Conservation (phyloP, 73 alveolate species). For the Tetrahymena borealis region DNA sequence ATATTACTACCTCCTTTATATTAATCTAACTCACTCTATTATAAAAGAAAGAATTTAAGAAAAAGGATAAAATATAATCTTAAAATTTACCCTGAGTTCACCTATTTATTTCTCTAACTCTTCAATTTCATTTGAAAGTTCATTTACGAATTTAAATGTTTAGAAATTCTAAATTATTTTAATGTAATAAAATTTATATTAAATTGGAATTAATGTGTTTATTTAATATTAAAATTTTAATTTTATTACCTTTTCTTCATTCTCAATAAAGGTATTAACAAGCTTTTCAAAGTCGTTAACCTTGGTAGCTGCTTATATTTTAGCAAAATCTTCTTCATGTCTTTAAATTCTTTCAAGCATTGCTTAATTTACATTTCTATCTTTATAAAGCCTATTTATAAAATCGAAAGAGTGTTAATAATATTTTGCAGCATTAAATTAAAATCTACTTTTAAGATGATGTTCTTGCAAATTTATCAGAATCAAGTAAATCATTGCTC, state of each 20-base stretch:
- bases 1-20: slow-evolving; percentile 45
- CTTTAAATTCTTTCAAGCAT: slow-evolving; percentile 58
- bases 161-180: slow-evolving; percentile 45
- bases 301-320: slow-evolving; percentile 85
- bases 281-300: slow-evolving; percentile 70
- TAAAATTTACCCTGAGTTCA: slow-evolving; percentile 25
- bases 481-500: slow-evolving; percentile 52
- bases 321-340: slow-evolving; percentile 86
- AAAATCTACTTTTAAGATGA: background rate
- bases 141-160: slow-evolving; percentile 70
- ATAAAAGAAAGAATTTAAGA: slow-evolving; percentile 16
- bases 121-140: slow-evolving; percentile 71
- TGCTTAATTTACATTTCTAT: slow-evolving; percentile 27
- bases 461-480: background rate
- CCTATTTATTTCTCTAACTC: slow-evolving; percentile 72
- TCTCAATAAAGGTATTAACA: slow-evolving; percentile 63
- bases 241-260: slow-evolving; percentile 61
- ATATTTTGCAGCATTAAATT: background rate
- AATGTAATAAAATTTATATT: background rate
- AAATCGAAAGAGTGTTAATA: too few relatives aligned
- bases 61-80: slow-evolving; percentile 24
- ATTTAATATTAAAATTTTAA: background rate
- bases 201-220: too few relatives aligned
- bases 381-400: slow-evolving; percentile 1
- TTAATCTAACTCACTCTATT: slow-evolving; percentile 38